These are phyloP conservation scores for Flaveria robusta DNA, from an alignment of 129 eudicot genomes.

Conservation along the genomic window DNA sequence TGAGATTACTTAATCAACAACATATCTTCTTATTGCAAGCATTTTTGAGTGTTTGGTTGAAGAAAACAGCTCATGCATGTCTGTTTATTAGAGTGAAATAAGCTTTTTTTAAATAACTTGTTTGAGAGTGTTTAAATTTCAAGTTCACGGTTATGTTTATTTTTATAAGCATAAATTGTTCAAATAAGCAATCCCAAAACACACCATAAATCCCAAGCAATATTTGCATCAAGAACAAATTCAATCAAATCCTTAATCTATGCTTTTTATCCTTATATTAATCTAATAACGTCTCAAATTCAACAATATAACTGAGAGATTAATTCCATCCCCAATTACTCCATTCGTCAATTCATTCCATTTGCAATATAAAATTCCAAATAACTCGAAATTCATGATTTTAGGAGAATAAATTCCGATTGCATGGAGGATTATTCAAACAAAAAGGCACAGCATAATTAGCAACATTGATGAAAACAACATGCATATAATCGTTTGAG, in stretches of 20 bases:
- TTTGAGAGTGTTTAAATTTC: no score
- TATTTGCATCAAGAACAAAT: neutral
- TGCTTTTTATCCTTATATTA: neutral
- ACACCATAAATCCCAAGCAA: no score
- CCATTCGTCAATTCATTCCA: no score
- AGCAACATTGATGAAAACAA: neutral
- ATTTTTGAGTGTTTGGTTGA: neutral
- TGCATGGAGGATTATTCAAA: neutral
- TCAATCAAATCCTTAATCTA: neutral
- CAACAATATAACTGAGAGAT: no score
- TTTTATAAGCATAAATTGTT: no score
- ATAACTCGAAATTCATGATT: slow-evolving; percentile 5
- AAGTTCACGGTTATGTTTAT: no score
- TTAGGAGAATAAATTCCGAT: no score
- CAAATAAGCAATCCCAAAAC: no score
- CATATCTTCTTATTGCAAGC: neutral
- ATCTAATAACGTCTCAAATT: neutral
- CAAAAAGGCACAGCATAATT: slow-evolving; percentile 11
- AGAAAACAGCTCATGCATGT: neutral
- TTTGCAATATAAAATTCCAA: neutral
- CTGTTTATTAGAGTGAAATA: no score
- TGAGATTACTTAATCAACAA: no score
- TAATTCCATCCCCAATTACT: no score
- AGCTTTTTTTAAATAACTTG: no score
- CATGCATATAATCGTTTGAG: neutral